Evolutionary conservation across 192 early-diverging fungal species (phyloP), one percentile per base, ranked within the genome.

Genomic region (Coemansia sp.): DNA sequence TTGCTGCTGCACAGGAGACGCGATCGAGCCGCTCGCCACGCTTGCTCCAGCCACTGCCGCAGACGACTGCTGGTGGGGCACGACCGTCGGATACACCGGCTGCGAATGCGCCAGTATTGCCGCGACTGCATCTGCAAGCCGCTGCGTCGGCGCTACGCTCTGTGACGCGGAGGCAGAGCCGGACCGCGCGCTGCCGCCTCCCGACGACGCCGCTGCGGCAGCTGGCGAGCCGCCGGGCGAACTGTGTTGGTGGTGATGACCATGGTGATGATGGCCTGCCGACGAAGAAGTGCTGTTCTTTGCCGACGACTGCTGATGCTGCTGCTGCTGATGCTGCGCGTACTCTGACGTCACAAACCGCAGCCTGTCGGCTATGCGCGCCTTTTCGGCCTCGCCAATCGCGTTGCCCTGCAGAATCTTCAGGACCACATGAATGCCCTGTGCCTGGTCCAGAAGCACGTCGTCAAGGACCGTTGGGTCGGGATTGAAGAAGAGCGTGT

Each of bases 381-480:
- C 83, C 64, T 89, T 88, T 63, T 97, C 93, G 4, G 87, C 82
- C 9, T 85, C 75, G 60, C 90, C 89, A 13, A 94, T 85, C 46
- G 90, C 88, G 22, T 81, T 85, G 32, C 90, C 87, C 14, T 89
- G 83, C 22, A 98, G 84, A 24, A 98, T 88, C 74, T 93, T 94
- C 69, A 96, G 91, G 18, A 97, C 80, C 22, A 96, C 68, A 27
- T 88, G 82, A 0, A 96, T 88, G 22, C 97, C 97, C 67, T 93
- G 89, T 6, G 87, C 85, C 65, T 91, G 92, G 67, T 98, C 94
- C 1, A 78, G 70, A 18, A 88, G 59, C 22, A 92, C 82, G 47
- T 91, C 89, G 20, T 85, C 83, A 7, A 92, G 71, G 0, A 92
- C 86, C 9, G 83, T 69, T 13, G 89, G 82, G 42, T 82, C 82